Evolutionary conservation across 805 yeast species (phyloP).

Genomic region (Clavispora asparagi): DNA sequence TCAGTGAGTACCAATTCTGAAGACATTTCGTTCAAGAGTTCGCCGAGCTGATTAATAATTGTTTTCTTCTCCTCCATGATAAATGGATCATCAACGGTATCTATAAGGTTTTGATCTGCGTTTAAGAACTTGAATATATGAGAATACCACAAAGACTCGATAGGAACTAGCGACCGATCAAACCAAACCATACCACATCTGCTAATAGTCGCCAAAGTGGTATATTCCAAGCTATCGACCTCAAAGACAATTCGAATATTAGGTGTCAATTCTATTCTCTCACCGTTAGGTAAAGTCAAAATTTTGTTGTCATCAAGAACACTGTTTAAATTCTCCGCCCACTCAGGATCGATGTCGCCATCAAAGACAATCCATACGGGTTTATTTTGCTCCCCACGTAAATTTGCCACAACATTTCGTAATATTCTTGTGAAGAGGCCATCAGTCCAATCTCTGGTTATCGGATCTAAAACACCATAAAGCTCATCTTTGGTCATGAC

Average conservation of each 20-base stretch:
- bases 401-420: conserved; percentile 50
- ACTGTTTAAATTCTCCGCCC: conserved; percentile 89
- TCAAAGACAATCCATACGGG: conserved; percentile 80
- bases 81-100: conserved; percentile 2
- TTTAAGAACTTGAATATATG: conserved; percentile 4
- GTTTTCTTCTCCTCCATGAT: conserved; percentile 3
- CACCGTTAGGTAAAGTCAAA: conserved; percentile 86
- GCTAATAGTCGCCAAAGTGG: conserved; percentile 90
- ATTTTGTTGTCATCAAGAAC: conserved; percentile 83
- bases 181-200: conserved; percentile 88
- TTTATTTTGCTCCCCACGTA: conserved; percentile 53
- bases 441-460: conserved; percentile 90
- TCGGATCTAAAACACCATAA: conserved; percentile 65
- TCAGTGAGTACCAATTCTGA: conserved; percentile 1
- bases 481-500: conserved; percentile 60
- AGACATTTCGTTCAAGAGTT: not conserved
- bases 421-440: conserved; percentile 72
- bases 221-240: conserved; percentile 55
- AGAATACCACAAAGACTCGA: conserved; percentile 12
- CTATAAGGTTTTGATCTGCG: not conserved
- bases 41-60: conserved; percentile 12
- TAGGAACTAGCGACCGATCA: conserved; percentile 27
- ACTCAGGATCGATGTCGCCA: conserved; percentile 89
- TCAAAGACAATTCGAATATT: conserved; percentile 72
- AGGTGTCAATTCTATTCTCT: conserved; percentile 61